Conservation (phyloP, 768 basidiomycete genomes). For the Mycena galericulata region DNA sequence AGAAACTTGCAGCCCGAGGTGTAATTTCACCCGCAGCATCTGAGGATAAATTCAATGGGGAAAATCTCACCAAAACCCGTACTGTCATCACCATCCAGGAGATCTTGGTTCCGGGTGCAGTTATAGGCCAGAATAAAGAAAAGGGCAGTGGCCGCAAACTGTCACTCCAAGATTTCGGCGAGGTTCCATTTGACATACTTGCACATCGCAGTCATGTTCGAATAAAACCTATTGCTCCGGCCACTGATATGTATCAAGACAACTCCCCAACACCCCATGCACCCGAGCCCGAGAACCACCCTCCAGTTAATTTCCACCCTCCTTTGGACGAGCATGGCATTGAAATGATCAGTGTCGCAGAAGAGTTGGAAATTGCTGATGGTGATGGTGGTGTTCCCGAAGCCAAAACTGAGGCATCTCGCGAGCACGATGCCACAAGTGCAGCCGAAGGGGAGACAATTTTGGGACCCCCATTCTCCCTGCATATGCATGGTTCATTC, state of each 20-base stretch:
- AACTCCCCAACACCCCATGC: neutral
- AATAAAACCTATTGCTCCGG: neutral
- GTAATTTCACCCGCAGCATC: no score
- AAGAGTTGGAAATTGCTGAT: no score
- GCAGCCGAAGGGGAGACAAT: neutral
- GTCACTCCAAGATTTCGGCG: no score
- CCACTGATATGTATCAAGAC: neutral
- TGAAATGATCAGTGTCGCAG: no score
- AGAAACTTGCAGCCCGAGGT: no score
- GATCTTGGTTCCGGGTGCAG: constrained; percentile 11
- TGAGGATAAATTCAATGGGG: no score
- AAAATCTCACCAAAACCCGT: no score
- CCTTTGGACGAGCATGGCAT: no score
- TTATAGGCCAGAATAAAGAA: constrained; percentile 7
- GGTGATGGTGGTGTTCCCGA: neutral
- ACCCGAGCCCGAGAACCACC: neutral
- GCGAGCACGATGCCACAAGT: neutral
- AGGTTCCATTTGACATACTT: constrained; percentile 7
- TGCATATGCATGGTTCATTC: neutral
- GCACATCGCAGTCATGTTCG: constrained; percentile 20
- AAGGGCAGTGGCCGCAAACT: neutral
- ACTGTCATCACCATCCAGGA: no score
- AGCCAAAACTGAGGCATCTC: neutral
- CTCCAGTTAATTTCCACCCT: neutral
- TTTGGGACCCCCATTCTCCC: neutral